phyloP scores from a whole-genome alignment of 305 asterid genomes.

The Fraxinus nigra region DNA sequence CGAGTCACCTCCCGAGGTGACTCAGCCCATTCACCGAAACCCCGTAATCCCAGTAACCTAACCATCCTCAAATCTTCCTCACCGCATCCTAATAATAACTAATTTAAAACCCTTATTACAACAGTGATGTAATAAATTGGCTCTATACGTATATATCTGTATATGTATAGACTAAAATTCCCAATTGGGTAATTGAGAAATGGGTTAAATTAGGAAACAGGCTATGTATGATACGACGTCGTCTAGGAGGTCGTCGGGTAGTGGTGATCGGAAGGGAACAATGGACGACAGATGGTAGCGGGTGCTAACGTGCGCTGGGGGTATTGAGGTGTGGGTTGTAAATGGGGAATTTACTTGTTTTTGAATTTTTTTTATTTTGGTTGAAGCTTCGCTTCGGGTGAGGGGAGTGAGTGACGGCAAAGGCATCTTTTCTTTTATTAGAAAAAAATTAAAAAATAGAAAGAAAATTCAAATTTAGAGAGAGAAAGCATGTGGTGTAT shows the following conservation, averaged over 20 bases:
- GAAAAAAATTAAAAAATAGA: not conserved
- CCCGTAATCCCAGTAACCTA: constrained; percentile 69
- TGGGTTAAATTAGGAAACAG: constrained; percentile 2
- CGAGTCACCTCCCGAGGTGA: constrained; percentile 89
- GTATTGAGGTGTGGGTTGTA: constrained; percentile 29
- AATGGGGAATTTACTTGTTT: not conserved
- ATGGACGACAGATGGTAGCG: constrained; percentile 25
- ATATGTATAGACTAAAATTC: not conserved
- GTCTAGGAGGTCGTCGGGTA: constrained; percentile 24
- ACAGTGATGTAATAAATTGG: constrained; percentile 23
- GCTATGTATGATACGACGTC: constrained; percentile 28
- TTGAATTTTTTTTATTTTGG: constrained; percentile 12
- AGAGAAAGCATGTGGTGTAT: constrained; percentile 18
- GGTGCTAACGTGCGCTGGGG: constrained; percentile 58
- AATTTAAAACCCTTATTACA: constrained; percentile 46
- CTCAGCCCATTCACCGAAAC: constrained; percentile 62
- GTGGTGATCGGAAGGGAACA: constrained; percentile 26
- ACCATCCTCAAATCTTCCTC: constrained; percentile 59
- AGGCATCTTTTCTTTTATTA: constrained; percentile 14
- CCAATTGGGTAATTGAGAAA: constrained; percentile 3
- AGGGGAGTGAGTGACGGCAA: constrained; percentile 37
- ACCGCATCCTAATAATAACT: constrained; percentile 36
- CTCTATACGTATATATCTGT: not conserved
- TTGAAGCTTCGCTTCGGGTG: constrained; percentile 23
- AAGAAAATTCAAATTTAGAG: constrained; percentile 8